Base-by-base conservation (phyloP, 2,329 filamentous ascomycete species). In the Knufia petricola region DNA sequence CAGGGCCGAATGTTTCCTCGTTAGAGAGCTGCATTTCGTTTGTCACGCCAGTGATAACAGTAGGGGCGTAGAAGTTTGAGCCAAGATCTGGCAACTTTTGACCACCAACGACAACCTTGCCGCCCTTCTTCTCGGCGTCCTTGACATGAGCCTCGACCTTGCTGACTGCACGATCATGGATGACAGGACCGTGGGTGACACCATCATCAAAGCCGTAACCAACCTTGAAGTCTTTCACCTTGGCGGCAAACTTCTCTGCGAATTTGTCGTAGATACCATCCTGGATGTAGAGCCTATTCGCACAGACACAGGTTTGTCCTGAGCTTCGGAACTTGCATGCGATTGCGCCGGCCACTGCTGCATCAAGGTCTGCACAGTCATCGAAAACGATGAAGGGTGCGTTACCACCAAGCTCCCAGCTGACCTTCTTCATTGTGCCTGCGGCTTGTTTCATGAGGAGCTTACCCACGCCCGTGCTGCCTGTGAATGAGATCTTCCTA, bases 311-410 rank as follows among this genome's bases (percentile, higher is more conserved):
- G 0, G 92, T 96, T 73, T 98, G 92, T 30, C 92, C 92, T 0
- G 87, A 94, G 31, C 84, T 87, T 48, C 92, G 84, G 79, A 96
- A 96, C 67, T 96, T 98, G 61, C 80, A 89, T 20, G 82, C 72
- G 47, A 96, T 78, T 41, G 88, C 88, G 21, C 89, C 90, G 0
- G 79, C 71, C 1, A 96, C 87, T 2, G 92, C 92, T 3, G 73
- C 70, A 51, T 95, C 89, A 17, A 96, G 70, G 62, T 96, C 87
- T 17, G 90, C 86, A 13, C 66, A 65, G 61, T 96, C 90, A 61
- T 96, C 88, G 62, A 96, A 96, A 28, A 96, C 87, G 57, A 96
- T 95, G 64, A 95, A 94, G 1, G 90, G 90, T 0, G 90, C 86
- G 64, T 96, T 96, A 41, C 90, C 92, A 48, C 90, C 90, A 1